Percentiles rank a stretch among this genome's conserved stretches.
phyloP scores from a whole-genome alignment of 805 yeast species.

The Yamadazyma takamatsuzukensis region DNA sequence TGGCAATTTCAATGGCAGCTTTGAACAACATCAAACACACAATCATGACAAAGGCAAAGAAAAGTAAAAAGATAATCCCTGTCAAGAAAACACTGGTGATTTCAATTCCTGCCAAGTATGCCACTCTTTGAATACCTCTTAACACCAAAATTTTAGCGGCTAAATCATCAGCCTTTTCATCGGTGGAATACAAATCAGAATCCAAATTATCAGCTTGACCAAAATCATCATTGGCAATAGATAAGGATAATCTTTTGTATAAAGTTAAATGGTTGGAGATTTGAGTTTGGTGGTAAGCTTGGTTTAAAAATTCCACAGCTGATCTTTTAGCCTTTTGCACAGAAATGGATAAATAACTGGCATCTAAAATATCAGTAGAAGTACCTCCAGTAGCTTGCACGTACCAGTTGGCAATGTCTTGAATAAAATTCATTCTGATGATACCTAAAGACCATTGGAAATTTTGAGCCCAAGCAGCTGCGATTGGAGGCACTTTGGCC shows the following conservation, averaged over 20 bases:
- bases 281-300: constrained; percentile 11
- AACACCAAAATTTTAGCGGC: constrained; percentile 71
- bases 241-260: constrained; percentile 12
- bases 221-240: constrained; percentile 44
- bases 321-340: constrained; percentile 60
- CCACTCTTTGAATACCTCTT: constrained; percentile 90
- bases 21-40: constrained; percentile 60
- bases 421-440: constrained; percentile 72
- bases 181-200: constrained; percentile 56
- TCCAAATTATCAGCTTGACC: constrained; percentile 41
- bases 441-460: constrained; percentile 96
- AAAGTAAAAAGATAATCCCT: constrained; percentile 76
- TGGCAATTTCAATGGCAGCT: constrained; percentile 60
- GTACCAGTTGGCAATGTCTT: constrained; percentile 85
- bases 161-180: constrained; percentile 60
- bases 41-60: constrained; percentile 63
- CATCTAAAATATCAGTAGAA: constrained; percentile 69
- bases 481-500: constrained; percentile 88
- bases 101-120: constrained; percentile 81
- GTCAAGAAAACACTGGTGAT: constrained; percentile 84
- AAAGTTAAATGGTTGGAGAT: constrained; percentile 10
- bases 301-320: constrained; percentile 14
- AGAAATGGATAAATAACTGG: constrained; percentile 70
- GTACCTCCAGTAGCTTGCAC: constrained; percentile 92
- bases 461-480: constrained; percentile 97